phyloP scores from a whole-genome alignment of 805 yeast species.

The Tetrapisispora phaffii region DNA sequence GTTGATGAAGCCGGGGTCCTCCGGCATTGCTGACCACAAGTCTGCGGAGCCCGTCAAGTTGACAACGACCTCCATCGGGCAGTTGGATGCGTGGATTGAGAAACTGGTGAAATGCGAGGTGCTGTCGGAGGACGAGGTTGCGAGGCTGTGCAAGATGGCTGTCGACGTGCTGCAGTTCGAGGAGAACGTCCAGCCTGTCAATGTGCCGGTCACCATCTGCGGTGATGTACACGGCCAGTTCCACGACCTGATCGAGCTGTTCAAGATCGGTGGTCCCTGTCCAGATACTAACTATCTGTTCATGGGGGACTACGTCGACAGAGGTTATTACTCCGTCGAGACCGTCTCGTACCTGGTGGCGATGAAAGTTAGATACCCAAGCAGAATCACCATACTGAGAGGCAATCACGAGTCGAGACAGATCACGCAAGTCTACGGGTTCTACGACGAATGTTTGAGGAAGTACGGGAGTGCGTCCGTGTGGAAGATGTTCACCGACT shows the following conservation, averaged over 20 bases:
- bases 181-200: slow-evolving; percentile 91
- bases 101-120: slow-evolving; percentile 72
- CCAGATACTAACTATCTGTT: slow-evolving; percentile 86
- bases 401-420: slow-evolving; percentile 95
- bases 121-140: slow-evolving; percentile 69
- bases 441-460: slow-evolving; percentile 89
- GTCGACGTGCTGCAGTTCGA: slow-evolving; percentile 83
- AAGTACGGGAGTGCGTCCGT: slow-evolving; percentile 88
- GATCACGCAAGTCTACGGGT: slow-evolving; percentile 92
- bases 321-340: slow-evolving; percentile 77
- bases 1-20: slow-evolving; percentile 26
- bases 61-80: slow-evolving; percentile 42
- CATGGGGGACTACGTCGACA: slow-evolving; percentile 87
- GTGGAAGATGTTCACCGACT: slow-evolving; percentile 86
- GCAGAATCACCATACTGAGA: slow-evolving; percentile 81
- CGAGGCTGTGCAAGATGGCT: slow-evolving; percentile 78
- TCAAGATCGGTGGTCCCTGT: slow-evolving; percentile 88
- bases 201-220: slow-evolving; percentile 92
- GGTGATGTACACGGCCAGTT: slow-evolving; percentile 97
- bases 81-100: slow-evolving; percentile 83
- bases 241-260: slow-evolving; percentile 86
- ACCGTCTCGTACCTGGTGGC: slow-evolving; percentile 83
- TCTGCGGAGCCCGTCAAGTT: slow-evolving; percentile 33
- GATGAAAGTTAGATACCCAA: slow-evolving; percentile 86
- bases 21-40: slow-evolving; percentile 32